phyloP scores from a whole-genome alignment of 176 grass and related monocot genomes.

The Carex littledalei region DNA sequence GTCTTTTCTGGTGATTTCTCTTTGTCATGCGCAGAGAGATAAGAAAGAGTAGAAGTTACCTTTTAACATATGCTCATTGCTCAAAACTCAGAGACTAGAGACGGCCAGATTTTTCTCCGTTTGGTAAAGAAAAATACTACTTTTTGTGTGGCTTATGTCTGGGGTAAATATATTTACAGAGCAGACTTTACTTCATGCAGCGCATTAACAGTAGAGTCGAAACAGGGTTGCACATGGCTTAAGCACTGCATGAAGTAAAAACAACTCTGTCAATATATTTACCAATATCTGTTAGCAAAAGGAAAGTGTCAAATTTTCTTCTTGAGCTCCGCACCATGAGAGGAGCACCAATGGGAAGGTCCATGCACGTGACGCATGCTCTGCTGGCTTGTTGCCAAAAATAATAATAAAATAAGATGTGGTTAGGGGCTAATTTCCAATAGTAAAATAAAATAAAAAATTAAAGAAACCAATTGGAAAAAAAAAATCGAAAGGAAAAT shows the following conservation, averaged over 20 bases:
- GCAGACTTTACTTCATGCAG: not conserved
- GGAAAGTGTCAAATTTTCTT: not conserved
- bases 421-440: no score
- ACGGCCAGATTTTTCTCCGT: not conserved
- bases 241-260: no score
- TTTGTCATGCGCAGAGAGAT: not conserved
- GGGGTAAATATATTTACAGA: no score
- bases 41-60: not conserved
- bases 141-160: not conserved
- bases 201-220: no score
- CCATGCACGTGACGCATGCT: not conserved
- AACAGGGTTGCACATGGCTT: no score
- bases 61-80: not conserved
- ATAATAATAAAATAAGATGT: not conserved
- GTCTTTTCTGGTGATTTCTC: not conserved
- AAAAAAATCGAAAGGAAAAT: no score
- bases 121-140: not conserved
- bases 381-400: not conserved
- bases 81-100: not conserved
- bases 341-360: not conserved
- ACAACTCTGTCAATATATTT: no score
- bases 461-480: no score
- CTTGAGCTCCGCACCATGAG: constrained; percentile 7
- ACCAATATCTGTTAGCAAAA: not conserved
- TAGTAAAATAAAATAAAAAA: no score